Conservation (phyloP, 1,284 basidiomycete species). For the Inonotus hispidus region DNA sequence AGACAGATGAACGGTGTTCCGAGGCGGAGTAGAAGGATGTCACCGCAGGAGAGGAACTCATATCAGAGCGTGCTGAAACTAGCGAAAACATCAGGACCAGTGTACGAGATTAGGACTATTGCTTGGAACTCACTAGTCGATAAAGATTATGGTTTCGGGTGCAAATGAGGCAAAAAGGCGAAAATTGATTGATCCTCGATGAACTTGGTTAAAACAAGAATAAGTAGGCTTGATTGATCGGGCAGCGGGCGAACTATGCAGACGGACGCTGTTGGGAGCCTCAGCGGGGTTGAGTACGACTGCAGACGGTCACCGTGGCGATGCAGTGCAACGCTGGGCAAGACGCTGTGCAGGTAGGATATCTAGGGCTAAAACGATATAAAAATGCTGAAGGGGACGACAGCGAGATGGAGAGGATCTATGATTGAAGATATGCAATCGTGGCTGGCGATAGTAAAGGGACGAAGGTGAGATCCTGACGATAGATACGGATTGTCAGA, state of each 20-base stretch:
- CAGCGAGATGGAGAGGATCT: slow-evolving; percentile 26
- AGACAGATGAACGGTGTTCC: slow-evolving; percentile 38
- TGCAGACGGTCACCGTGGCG: slow-evolving; percentile 14
- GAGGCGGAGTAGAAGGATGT: slow-evolving; percentile 35
- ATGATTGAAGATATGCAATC: slow-evolving; percentile 12
- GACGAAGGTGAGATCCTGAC: neutral
- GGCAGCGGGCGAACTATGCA: neutral
- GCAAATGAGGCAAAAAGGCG: slow-evolving; percentile 4
- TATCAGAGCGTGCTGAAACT: slow-evolving; percentile 56
- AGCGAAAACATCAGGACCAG: slow-evolving; percentile 25
- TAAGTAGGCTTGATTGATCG: slow-evolving; percentile 8
- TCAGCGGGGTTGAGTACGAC: slow-evolving; percentile 16
- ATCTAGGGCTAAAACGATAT: slow-evolving; percentile 44
- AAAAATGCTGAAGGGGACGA: slow-evolving; percentile 39
- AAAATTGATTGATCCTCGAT: slow-evolving; percentile 8
- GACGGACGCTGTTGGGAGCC: neutral
- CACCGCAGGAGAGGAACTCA: slow-evolving; percentile 40
- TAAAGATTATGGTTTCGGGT: slow-evolving; percentile 15
- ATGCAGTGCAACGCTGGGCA: slow-evolving; percentile 23
- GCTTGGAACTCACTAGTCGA: slow-evolving; percentile 11
- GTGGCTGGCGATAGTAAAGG: neutral
- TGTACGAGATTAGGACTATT: slow-evolving; percentile 18
- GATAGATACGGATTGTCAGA: slow-evolving; percentile 2
- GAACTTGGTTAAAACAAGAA: slow-evolving; percentile 19
- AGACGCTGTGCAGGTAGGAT: slow-evolving; percentile 28